Conservation (phyloP, 495 filamentous ascomycete species). For the Talaromyces thailandensis region DNA sequence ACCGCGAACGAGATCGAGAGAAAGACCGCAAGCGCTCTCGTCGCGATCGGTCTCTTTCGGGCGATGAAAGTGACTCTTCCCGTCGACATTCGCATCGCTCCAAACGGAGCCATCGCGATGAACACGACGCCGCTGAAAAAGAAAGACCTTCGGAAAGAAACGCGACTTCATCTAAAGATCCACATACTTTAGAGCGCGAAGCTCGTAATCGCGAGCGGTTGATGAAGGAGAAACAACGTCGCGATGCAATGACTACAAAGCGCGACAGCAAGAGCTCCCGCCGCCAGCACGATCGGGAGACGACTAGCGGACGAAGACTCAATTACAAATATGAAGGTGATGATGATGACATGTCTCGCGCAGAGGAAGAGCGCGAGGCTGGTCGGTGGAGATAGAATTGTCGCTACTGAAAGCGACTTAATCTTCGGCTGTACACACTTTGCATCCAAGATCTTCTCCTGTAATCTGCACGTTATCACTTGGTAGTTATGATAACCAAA, state of each 20-base stretch:
- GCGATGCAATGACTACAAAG: conserved; percentile 43
- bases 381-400: conserved; percentile 15
- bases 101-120: conserved; percentile 24
- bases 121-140: conserved; percentile 16
- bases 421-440: neutral
- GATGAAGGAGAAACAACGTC: conserved; percentile 68
- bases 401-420: neutral
- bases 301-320: conserved; percentile 40
- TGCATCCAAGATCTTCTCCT: neutral
- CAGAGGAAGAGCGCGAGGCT: conserved; percentile 40
- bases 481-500: neutral
- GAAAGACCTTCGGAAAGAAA: conserved; percentile 11
- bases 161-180: conserved; percentile 46
- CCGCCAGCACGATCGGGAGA: conserved; percentile 41
- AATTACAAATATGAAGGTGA: conserved; percentile 56
- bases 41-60: conserved; percentile 40
- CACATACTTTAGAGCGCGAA: conserved; percentile 69
- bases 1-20: conserved; percentile 33
- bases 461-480: neutral
- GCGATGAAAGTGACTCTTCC: conserved; percentile 23
- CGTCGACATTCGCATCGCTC: conserved; percentile 32
- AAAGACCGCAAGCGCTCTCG: conserved; percentile 48
- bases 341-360: conserved; percentile 32
- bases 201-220: conserved; percentile 67
- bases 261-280: conserved; percentile 33